These are phyloP conservation scores for Cystobasidium slooffiae DNA, from an alignment of 1,284 basidiomycete genomes.

Conservation along the genomic window DNA sequence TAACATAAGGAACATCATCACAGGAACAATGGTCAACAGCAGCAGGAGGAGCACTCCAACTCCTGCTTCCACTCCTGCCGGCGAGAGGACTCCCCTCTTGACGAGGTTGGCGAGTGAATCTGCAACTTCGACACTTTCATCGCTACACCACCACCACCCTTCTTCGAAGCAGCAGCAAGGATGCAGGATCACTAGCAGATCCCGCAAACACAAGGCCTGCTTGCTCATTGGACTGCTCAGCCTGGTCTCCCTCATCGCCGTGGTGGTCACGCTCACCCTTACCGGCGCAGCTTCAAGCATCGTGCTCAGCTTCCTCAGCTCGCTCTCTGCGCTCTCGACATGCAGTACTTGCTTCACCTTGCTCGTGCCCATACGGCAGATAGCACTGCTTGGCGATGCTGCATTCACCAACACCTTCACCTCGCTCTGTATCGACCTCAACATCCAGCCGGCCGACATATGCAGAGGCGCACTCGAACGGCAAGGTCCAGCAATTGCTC, in stretches of 20 bases:
- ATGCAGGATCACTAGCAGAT: background rate
- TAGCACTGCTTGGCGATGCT: slow-evolving; percentile 53
- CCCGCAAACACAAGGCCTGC: background rate
- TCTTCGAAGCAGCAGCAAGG: background rate
- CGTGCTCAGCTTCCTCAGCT: slow-evolving; percentile 28
- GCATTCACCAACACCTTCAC: slow-evolving; percentile 51
- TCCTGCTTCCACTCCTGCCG: too few species aligned
- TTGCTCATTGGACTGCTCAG: slow-evolving; percentile 12
- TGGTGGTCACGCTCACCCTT: slow-evolving; percentile 12
- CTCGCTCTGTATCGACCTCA: slow-evolving; percentile 50
- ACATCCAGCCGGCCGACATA: slow-evolving; percentile 61
- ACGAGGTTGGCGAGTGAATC: too few species aligned
- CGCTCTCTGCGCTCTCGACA: slow-evolving; percentile 31
- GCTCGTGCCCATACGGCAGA: slow-evolving; percentile 50
- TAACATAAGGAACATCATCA: too few species aligned
- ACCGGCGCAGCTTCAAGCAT: slow-evolving; percentile 17
- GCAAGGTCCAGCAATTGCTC: slow-evolving; percentile 66
- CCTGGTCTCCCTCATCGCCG: background rate
- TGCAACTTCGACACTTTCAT: too few species aligned
- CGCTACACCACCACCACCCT: too few species aligned
- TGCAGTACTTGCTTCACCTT: slow-evolving; percentile 52
- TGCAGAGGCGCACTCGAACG: slow-evolving; percentile 63
- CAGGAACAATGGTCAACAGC: too few species aligned
- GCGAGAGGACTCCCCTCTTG: too few species aligned
- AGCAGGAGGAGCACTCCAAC: too few species aligned